Percentiles rank a stretch among this genome's conserved stretches.
Evolutionary conservation across 495 filamentous ascomycete species (phyloP).

Genomic region (Tuber umbilicatum): DNA sequence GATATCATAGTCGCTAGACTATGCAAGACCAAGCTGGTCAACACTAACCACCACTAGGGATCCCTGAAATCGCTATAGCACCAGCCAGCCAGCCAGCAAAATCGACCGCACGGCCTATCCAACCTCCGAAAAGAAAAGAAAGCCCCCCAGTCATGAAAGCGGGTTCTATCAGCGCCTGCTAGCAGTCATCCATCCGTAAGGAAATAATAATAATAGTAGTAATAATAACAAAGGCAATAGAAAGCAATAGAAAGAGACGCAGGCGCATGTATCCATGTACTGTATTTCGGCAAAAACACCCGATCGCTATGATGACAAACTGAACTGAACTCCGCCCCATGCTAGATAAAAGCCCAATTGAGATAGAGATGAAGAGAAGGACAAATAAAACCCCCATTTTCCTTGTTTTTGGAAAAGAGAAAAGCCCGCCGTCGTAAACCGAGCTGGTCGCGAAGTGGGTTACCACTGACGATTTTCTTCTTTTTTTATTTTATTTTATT

Average conservation of each 20-base stretch:
- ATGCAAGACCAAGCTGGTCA: background rate
- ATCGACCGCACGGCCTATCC: background rate
- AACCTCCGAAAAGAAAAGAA: background rate
- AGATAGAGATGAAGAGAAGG: background rate
- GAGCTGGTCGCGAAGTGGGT: background rate
- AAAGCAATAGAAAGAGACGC: background rate
- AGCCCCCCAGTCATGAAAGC: background rate
- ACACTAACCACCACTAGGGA: background rate
- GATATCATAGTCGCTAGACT: background rate
- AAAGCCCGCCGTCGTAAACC: background rate
- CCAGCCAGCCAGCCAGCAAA: background rate
- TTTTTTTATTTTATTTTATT: background rate
- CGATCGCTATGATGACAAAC: constrained; percentile 3
- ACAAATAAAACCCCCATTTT: background rate
- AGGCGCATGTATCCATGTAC: background rate
- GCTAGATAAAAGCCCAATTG: constrained; percentile 2
- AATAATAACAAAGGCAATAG: background rate
- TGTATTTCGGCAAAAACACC: background rate
- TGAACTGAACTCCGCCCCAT: constrained; percentile 4
- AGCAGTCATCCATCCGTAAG: background rate
- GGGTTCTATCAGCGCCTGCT: background rate
- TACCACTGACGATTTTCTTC: background rate
- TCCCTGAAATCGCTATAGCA: background rate
- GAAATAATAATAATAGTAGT: background rate
- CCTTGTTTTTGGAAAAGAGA: background rate